These are phyloP conservation scores for Fibroporia radiculosa DNA, from an alignment of 768 basidiomycete genomes.

Conservation along the genomic window DNA sequence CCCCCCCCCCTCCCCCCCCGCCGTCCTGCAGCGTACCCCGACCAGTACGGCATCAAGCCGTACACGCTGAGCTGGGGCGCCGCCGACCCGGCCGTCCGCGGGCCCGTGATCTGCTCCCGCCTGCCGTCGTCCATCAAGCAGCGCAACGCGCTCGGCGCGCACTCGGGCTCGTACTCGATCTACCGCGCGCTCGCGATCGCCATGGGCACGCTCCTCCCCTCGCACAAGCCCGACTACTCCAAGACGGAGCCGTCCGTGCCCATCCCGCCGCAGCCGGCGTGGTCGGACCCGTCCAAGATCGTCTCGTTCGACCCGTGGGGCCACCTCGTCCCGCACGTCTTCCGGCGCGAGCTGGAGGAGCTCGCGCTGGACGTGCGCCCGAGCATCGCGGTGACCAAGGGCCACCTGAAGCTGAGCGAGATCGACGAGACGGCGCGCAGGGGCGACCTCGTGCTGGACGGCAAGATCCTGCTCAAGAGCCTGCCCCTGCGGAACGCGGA, in stretches of 20 bases:
- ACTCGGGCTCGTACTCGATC: constrained; percentile 90
- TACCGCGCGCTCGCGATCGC: constrained; percentile 92
- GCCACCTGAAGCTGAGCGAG: constrained; percentile 93
- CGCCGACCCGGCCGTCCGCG: constrained; percentile 51
- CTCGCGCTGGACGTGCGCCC: constrained; percentile 80
- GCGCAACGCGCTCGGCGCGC: constrained; percentile 91
- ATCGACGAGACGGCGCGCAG: constrained; percentile 73
- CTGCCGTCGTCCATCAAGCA: constrained; percentile 78
- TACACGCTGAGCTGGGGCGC: constrained; percentile 81
- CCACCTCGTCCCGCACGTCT: constrained; percentile 73
- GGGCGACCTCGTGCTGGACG: constrained; percentile 73
- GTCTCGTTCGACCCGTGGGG: constrained; percentile 94
- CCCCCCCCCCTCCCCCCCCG: too few species aligned
- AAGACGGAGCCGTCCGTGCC: constrained; percentile 80
- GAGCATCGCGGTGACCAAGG: constrained; percentile 87
- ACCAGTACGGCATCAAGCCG: constrained; percentile 83
- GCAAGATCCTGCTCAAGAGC: constrained; percentile 71
- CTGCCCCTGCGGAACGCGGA: constrained; percentile 55
- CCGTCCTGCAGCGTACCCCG: constrained; percentile 61
- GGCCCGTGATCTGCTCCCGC: constrained; percentile 85
- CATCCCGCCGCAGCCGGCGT: constrained; percentile 69
- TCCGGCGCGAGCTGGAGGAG: constrained; percentile 50
- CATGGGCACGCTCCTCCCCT: constrained; percentile 72
- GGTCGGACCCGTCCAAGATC: constrained; percentile 74
- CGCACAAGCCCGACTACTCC: constrained; percentile 76